These are phyloP conservation scores for Arthroderma uncinatum DNA, from an alignment of 2,329 filamentous ascomycete species.

Conservation along the genomic window DNA sequence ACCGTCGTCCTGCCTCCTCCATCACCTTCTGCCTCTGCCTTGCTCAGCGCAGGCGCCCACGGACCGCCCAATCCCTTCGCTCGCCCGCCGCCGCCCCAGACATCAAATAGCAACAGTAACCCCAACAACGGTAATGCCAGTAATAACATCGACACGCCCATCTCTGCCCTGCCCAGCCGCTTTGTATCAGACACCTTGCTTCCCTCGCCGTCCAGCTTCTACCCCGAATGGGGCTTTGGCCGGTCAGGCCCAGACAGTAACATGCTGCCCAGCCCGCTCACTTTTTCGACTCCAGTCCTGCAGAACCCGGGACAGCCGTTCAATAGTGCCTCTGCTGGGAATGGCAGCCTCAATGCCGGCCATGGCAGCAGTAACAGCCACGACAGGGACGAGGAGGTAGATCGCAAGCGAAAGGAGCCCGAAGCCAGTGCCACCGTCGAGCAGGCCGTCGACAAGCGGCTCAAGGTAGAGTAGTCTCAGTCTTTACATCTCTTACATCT, in stretches of 20 bases:
- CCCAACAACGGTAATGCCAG: slow-evolving; percentile 29
- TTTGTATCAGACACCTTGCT: slow-evolving; percentile 82
- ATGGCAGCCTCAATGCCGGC: neutral
- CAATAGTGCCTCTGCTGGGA: neutral
- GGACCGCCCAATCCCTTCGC: slow-evolving; percentile 95
- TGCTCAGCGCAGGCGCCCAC: slow-evolving; percentile 80
- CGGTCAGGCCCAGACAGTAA: slow-evolving; percentile 57
- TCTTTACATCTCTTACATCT: neutral
- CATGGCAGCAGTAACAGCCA: neutral
- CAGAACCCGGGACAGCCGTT: slow-evolving; percentile 15
- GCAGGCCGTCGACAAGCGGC: neutral
- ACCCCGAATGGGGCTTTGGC: slow-evolving; percentile 76
- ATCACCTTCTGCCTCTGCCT: slow-evolving; percentile 73
- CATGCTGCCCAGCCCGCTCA: slow-evolving; percentile 82
- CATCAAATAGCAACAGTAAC: slow-evolving; percentile 29
- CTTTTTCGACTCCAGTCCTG: slow-evolving; percentile 68
- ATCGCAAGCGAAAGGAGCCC: neutral
- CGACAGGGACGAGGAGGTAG: neutral
- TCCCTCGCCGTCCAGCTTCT: slow-evolving; percentile 85
- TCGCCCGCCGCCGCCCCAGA: slow-evolving; percentile 61
- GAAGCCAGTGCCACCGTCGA: neutral
- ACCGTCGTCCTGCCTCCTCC: slow-evolving; percentile 81
- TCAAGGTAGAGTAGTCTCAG: slow-evolving; percentile 19
- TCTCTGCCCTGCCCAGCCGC: slow-evolving; percentile 83
- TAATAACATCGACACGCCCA: slow-evolving; percentile 57